Conservation (phyloP, 2,329 filamentous ascomycete genomes). For the Massarina eburnea region DNA sequence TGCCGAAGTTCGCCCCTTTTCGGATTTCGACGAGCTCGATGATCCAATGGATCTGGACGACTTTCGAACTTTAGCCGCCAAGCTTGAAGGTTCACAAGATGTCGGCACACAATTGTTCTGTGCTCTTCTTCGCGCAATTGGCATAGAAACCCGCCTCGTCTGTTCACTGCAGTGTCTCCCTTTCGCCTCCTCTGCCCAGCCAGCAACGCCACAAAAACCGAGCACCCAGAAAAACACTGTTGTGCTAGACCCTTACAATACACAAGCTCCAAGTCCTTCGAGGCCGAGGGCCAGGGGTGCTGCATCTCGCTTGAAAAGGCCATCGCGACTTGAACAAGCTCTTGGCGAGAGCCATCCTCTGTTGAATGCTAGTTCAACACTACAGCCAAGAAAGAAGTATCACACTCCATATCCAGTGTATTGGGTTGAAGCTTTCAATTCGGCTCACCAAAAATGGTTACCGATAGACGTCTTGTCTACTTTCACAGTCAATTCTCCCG, state of each 20-base stretch:
- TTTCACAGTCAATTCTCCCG: conserved; percentile 72
- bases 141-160: conserved; percentile 78
- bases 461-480: conserved; percentile 85
- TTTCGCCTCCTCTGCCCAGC: conserved; percentile 55
- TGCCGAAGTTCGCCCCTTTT: conserved; percentile 56
- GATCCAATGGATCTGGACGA: conserved; percentile 68
- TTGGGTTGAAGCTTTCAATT: conserved; percentile 91
- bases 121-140: conserved; percentile 78
- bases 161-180: conserved; percentile 86
- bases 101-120: conserved; percentile 90
- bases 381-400: conserved; percentile 51
- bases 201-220: conserved; percentile 29
- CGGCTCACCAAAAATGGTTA: conserved; percentile 87
- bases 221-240: conserved; percentile 24
- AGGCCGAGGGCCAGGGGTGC: conserved; percentile 21
- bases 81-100: conserved; percentile 79
- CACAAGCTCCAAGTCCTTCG: conserved; percentile 15
- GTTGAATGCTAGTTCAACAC: conserved; percentile 30
- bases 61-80: conserved; percentile 70
- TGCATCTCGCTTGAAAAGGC: conserved; percentile 28
- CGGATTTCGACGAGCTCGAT: conserved; percentile 63
- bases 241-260: conserved; percentile 36
- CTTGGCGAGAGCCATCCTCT: conserved; percentile 32
- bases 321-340: conserved; percentile 35
- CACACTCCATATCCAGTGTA: conserved; percentile 83